Evolutionary conservation across 2,329 filamentous ascomycete genomes (phyloP).

Genomic region (Exophiala sp.): DNA sequence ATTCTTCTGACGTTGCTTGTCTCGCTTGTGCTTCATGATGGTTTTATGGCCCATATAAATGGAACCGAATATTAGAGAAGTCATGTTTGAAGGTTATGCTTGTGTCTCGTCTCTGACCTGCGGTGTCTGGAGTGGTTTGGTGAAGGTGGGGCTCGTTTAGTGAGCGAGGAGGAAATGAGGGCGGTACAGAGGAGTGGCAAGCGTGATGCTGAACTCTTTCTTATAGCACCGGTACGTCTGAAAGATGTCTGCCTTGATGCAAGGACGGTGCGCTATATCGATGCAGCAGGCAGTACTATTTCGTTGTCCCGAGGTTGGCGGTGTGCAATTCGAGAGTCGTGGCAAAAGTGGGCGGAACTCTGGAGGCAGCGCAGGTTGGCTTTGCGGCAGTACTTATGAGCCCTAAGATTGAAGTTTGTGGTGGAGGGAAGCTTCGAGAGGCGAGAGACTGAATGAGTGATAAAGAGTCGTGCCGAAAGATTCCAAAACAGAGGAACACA

Average conservation of each 20-base stretch:
- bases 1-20: conserved; percentile 28
- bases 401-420: background rate
- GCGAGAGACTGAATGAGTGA: background rate
- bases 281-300: background rate
- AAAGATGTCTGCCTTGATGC: background rate
- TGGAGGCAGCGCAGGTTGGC: background rate
- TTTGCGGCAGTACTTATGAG: background rate
- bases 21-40: conserved; percentile 19
- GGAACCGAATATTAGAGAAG: conserved; percentile 27
- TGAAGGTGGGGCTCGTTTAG: conserved; percentile 9
- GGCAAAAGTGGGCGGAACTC: background rate
- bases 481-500: too few species aligned
- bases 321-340: background rate
- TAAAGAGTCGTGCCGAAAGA: background rate
- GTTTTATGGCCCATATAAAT: conserved; percentile 27
- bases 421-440: background rate
- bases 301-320: background rate
- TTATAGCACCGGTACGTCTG: background rate
- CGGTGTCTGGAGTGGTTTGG: background rate
- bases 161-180: background rate
- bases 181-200: too few species aligned
- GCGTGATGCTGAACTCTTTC: background rate
- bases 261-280: background rate
- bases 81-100: conserved; percentile 17
- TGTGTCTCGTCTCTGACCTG: background rate